Evolutionary conservation across 2,329 filamentous ascomycete genomes (phyloP).

Genomic region (Coniochaeta hoffmannii): DNA sequence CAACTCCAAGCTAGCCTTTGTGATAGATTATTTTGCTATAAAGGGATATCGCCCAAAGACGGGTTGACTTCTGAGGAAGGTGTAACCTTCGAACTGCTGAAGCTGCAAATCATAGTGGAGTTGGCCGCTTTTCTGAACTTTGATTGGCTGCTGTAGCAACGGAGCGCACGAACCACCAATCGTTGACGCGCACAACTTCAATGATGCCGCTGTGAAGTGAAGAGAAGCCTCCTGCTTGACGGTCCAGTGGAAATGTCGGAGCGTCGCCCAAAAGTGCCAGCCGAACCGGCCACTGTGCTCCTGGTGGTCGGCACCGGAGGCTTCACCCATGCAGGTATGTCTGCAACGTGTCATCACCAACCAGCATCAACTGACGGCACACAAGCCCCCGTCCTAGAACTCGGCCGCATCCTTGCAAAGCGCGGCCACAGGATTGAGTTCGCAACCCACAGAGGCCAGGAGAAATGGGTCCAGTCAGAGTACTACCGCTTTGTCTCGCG

Average conservation of each 20-base stretch:
- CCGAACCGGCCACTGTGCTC: neutral
- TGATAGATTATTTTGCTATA: too few species aligned
- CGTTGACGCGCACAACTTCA: neutral
- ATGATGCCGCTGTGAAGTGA: too few species aligned
- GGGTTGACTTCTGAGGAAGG: too few species aligned
- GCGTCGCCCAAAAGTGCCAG: neutral
- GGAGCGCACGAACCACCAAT: too few species aligned
- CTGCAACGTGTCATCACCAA: neutral
- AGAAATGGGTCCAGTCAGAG: neutral
- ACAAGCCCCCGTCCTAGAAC: neutral
- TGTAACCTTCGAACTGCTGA: too few species aligned
- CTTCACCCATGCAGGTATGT: conserved; percentile 1
- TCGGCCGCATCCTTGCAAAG: neutral
- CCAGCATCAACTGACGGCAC: neutral
- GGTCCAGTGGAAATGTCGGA: too few species aligned
- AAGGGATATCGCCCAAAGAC: too few species aligned
- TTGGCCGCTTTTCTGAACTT: too few species aligned
- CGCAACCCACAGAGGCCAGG: neutral
- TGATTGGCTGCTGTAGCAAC: too few species aligned
- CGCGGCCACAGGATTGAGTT: neutral
- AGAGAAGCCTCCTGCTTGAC: too few species aligned
- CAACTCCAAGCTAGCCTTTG: too few species aligned
- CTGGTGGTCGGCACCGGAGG: neutral
- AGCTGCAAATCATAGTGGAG: too few species aligned
- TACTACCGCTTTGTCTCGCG: neutral